Base-by-base conservation (phyloP, 2,329 filamentous ascomycete genomes). In the Exophiala viscosa region DNA sequence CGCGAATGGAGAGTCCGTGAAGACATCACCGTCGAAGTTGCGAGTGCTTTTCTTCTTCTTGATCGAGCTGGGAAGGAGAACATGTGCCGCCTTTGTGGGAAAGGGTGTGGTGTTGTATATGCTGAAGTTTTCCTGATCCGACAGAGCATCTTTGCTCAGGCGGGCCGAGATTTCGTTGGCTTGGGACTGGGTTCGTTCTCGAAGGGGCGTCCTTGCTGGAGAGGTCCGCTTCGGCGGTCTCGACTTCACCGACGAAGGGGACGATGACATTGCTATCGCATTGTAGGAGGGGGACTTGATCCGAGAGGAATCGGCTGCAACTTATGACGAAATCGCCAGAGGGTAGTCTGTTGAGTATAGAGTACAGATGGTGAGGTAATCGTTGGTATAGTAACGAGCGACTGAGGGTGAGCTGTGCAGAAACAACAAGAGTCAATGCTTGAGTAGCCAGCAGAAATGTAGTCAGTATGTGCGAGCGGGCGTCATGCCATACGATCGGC, bases 81-180 rank as follows among this genome's bases (percentile, higher is more conserved):
- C 66, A 57, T 76, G 73, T 45, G 72, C 70, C 13, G 73, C 70
- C 51, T 74, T 76, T 10, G 73, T 75, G n/a, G 73, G 73, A 58
- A 72, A 76, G 13, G 73, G 73, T 13, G 68, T 73, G 34, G 68
- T 60, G 9, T 68, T 65, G 60, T 73, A 74, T 45, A 74, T 63
- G 58, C 71, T 64, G 41, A 60, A 61, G 44, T 70, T 45, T 40
- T 55, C 53, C 46, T 54, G 56, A 43, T 70, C 67, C 9, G 51
- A 48, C 15, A 44, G 53, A 17, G 47, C 47, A 20, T 70, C 66
- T 52, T 64, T 66, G 23, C 69, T 63, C 45, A 70, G 58, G 35
- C 72, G 71, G 36, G 70, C 58, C 7, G 69, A 67, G 48, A 63
- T 60, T 61, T 73, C 68, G 57, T 77, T 77, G 40, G 68, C 69